Conservation (phyloP, 1,139 yeast species). For the Magnusiomyces suaveolens region DNA sequence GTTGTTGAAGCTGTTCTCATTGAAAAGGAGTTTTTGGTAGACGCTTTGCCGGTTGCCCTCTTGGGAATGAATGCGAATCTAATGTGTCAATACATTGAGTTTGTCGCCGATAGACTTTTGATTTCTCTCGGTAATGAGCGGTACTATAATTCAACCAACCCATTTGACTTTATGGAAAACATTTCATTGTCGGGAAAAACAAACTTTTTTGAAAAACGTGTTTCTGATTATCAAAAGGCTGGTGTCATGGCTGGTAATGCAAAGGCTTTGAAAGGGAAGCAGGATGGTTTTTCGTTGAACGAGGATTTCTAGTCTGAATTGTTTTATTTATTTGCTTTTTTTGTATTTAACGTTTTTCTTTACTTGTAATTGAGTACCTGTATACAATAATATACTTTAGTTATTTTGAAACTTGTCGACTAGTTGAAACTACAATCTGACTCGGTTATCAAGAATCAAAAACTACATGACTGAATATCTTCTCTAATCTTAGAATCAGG, state of each 20-base stretch:
- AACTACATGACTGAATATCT: too few relatives aligned
- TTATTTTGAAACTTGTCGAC: neutral
- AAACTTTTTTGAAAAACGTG: constrained; percentile 97
- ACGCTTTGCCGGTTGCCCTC: constrained; percentile 82
- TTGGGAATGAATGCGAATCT: constrained; percentile 87
- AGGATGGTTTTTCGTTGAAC: constrained; percentile 39
- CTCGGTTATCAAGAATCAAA: too few relatives aligned
- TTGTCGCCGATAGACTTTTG: constrained; percentile 89
- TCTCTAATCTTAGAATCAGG: too few relatives aligned
- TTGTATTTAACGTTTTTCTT: too few relatives aligned
- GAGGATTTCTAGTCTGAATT: constrained; percentile 39
- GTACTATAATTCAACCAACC: constrained; percentile 78
- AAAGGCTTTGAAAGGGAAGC: constrained; percentile 32
- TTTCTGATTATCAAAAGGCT: constrained; percentile 96
- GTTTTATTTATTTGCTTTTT: neutral
- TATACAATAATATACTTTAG: neutral
- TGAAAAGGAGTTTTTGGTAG: constrained; percentile 89
- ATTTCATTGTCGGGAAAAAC: constrained; percentile 96
- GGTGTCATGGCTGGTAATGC: constrained; percentile 76
- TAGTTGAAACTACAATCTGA: too few relatives aligned
- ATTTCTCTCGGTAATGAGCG: constrained; percentile 85
- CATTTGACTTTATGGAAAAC: constrained; percentile 98
- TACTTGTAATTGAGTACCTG: too few relatives aligned
- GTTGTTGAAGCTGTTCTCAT: constrained; percentile 92
- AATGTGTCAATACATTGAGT: constrained; percentile 97